phyloP scores from a whole-genome alignment of 192 early-diverging fungal species.

The Coemansia umbellata region DNA sequence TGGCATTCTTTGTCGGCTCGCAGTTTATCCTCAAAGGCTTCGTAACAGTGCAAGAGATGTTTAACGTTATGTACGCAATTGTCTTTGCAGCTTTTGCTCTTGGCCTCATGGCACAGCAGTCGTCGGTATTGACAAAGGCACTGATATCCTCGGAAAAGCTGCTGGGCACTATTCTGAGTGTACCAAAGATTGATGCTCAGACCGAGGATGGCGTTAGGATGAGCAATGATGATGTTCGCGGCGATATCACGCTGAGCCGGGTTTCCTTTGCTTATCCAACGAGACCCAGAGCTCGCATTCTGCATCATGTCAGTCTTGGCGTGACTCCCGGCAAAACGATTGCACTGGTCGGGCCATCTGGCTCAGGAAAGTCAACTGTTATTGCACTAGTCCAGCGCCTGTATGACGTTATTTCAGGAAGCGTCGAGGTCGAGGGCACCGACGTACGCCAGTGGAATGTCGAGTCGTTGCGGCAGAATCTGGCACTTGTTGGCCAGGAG shows the following conservation, averaged over 20 bases:
- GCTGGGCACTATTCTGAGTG: constrained; percentile 68
- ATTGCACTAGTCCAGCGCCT: constrained; percentile 68
- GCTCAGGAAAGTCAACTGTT: constrained; percentile 78
- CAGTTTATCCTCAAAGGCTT: constrained; percentile 55
- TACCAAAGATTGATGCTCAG: constrained; percentile 55
- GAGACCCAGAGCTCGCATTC: constrained; percentile 56
- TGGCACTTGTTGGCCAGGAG: constrained; percentile 93
- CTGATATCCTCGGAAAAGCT: constrained; percentile 72
- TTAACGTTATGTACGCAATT: constrained; percentile 71
- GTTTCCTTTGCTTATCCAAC: constrained; percentile 66
- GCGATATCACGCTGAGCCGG: constrained; percentile 14
- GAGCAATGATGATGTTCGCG: constrained; percentile 19
- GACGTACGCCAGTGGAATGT: constrained; percentile 63
- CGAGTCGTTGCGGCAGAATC: constrained; percentile 60
- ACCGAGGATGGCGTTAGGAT: constrained; percentile 43
- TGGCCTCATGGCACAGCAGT: constrained; percentile 63
- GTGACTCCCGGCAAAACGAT: constrained; percentile 67
- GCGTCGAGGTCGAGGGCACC: constrained; percentile 57
- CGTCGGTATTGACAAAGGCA: constrained; percentile 74
- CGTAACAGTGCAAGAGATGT: constrained; percentile 53
- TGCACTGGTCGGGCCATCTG: constrained; percentile 82
- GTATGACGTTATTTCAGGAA: constrained; percentile 69
- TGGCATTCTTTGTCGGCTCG: constrained; percentile 72
- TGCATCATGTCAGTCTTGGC: constrained; percentile 54
- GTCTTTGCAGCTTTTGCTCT: constrained; percentile 66